These are phyloP conservation scores for Trichoderma parareesei DNA, from an alignment of 495 filamentous ascomycete genomes.

Conservation along the genomic window DNA sequence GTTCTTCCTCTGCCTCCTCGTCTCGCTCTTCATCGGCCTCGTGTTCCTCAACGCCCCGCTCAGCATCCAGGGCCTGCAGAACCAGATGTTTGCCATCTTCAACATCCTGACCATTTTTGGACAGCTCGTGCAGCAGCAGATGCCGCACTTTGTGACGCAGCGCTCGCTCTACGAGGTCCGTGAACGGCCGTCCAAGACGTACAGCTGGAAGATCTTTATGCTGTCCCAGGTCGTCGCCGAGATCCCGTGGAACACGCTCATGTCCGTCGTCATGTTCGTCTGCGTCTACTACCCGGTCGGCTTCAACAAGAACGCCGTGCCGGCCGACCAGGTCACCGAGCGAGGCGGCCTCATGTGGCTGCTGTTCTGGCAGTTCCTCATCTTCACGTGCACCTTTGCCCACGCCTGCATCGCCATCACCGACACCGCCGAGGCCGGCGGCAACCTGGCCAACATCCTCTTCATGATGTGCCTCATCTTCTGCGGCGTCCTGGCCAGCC, in stretches of 20 bases:
- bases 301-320: slow-evolving; percentile 37
- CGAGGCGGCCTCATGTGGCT: slow-evolving; percentile 53
- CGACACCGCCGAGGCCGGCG: slow-evolving; percentile 49
- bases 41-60: slow-evolving; percentile 56
- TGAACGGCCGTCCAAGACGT: slow-evolving; percentile 57
- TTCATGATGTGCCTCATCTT: slow-evolving; percentile 54
- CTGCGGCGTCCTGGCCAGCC: slow-evolving; percentile 43
- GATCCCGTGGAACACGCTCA: slow-evolving; percentile 53
- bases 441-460: slow-evolving; percentile 49
- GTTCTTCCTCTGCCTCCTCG: slow-evolving; percentile 29
- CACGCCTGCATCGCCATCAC: slow-evolving; percentile 52
- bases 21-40: slow-evolving; percentile 41
- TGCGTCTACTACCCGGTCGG: slow-evolving; percentile 54
- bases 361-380: slow-evolving; percentile 41
- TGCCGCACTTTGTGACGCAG: slow-evolving; percentile 51
- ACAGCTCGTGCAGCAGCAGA: slow-evolving; percentile 34
- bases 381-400: slow-evolving; percentile 51
- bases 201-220: slow-evolving; percentile 56
- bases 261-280: slow-evolving; percentile 47
- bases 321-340: slow-evolving; percentile 34
- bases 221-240: slow-evolving; percentile 56
- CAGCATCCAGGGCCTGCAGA: slow-evolving; percentile 57
- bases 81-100: slow-evolving; percentile 59
- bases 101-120: slow-evolving; percentile 36
- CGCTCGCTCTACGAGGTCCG: slow-evolving; percentile 55